Conservation (phyloP, 2,329 filamentous ascomycete genomes). For the Ophiocordyceps australis region DNA sequence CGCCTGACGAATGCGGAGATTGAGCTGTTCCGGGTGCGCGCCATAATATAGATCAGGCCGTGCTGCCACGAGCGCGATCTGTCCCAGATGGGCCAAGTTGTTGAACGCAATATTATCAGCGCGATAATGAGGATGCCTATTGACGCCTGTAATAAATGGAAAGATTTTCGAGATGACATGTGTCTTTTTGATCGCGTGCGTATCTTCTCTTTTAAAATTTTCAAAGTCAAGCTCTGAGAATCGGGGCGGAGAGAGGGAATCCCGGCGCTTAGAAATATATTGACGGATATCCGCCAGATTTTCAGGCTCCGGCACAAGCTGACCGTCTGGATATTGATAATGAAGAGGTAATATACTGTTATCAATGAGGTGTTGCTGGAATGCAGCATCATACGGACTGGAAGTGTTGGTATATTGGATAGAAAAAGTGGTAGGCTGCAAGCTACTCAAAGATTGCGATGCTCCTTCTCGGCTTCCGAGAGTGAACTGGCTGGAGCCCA, state of each 20-base stretch:
- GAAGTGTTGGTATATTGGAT: too few species aligned
- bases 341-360: not conserved
- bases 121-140: conserved; percentile 6
- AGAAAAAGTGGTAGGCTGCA: not conserved
- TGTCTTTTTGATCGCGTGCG: not conserved
- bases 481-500: not conserved
- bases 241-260: not conserved
- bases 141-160: conserved; percentile 11
- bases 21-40: conserved; percentile 9
- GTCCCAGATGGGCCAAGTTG: conserved; percentile 16
- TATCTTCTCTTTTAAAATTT: not conserved
- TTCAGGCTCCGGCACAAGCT: not conserved
- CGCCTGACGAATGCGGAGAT: conserved; percentile 6
- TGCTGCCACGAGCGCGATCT: conserved; percentile 10
- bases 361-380: not conserved
- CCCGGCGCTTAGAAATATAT: not conserved
- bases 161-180: conserved; percentile 7
- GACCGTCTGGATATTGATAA: not conserved
- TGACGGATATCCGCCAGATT: not conserved
- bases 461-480: not conserved
- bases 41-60: conserved; percentile 16
- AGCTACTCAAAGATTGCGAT: not conserved
- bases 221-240: not conserved
- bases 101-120: conserved; percentile 11
- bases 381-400: not conserved